Base-by-base conservation (phyloP, 176 grass and related monocot genomes). In the Oryza glumipatula region DNA sequence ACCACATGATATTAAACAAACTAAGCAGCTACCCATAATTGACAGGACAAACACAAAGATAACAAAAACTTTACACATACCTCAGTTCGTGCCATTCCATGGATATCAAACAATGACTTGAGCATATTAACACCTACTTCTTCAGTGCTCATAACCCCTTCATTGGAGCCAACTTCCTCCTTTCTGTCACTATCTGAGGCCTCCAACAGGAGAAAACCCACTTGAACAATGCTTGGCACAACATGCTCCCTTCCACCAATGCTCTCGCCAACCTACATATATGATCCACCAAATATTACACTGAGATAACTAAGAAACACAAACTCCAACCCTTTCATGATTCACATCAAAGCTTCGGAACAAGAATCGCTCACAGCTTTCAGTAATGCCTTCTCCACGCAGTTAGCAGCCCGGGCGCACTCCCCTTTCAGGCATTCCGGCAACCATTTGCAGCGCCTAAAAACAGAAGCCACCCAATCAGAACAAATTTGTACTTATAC, bases 391-490 rank as follows among this genome's bases (percentile, higher is more conserved):
- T 88, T 88, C 90, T 97, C 86, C 7, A 93, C 79, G 38, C 70
- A 82, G 5, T 73, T 82, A 56, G 88, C 85, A 66, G 88, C 86
- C 86, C 70, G 65, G 2, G 80, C n/a, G 21, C 76, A 91, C 38
- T 97, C 88, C 64, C 88, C 88, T 89, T 88, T 88, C 24, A 94
- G 45, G 46, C 81, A 79, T 86, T 93, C 80, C 2, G 92, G 86
- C 75, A 94, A 86, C 95, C 95, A 97, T 36, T 97, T 94, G 87
- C 88, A 92, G 72, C 76, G 41, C 86, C 95, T 97, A 81, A 71
- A 80, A 82, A 86, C 23, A 71, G 16, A 5, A 9, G 7, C 13
- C 76, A 78, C 51, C 6, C 43, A 77, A 22, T 87, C 28, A 91
- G 80, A 70, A 65, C 51, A 77, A 86, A 74, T 26, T 22, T 79